Evolutionary conservation across 345 rosid species (phyloP).

Genomic region (Ceriops decandra): DNA sequence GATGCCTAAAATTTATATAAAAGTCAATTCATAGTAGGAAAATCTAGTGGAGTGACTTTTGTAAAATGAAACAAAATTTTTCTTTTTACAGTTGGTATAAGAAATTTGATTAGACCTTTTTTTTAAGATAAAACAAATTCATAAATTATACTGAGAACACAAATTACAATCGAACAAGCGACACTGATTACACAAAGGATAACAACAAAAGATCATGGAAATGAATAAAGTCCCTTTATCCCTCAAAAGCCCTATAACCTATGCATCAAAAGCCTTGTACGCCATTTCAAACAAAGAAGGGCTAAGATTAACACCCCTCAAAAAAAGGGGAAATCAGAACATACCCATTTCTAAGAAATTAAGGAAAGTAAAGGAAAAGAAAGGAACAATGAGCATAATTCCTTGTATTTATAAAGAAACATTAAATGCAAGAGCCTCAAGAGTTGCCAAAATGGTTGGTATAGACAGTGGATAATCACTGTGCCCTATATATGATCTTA

Average conservation of each 20-base stretch:
- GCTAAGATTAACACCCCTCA: not conserved
- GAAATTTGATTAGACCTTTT: too few relatives aligned
- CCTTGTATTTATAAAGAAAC: constrained; percentile 10
- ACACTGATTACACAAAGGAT: constrained; percentile 7
- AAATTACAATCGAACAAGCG: constrained; percentile 6
- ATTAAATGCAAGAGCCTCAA: constrained; percentile 18
- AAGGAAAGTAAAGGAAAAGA: not conserved
- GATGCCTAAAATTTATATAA: too few relatives aligned
- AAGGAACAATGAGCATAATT: not conserved
- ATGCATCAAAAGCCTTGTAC: not conserved
- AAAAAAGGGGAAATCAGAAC: not conserved
- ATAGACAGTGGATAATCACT: not conserved
- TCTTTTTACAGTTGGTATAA: too few relatives aligned
- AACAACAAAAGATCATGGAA: constrained; percentile 2
- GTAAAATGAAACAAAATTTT: too few relatives aligned
- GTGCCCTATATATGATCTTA: too few relatives aligned
- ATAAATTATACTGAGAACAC: not conserved
- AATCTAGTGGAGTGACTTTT: too few relatives aligned
- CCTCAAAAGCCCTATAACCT: not conserved
- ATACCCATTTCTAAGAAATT: not conserved
- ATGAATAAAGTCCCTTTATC: not conserved
- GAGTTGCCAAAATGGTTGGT: constrained; percentile 15
- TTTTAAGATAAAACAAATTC: not conserved
- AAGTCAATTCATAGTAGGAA: too few relatives aligned
- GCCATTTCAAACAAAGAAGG: not conserved